Conservation (phyloP, 73 alveolate species). For the Paramecium bursaria region DNA sequence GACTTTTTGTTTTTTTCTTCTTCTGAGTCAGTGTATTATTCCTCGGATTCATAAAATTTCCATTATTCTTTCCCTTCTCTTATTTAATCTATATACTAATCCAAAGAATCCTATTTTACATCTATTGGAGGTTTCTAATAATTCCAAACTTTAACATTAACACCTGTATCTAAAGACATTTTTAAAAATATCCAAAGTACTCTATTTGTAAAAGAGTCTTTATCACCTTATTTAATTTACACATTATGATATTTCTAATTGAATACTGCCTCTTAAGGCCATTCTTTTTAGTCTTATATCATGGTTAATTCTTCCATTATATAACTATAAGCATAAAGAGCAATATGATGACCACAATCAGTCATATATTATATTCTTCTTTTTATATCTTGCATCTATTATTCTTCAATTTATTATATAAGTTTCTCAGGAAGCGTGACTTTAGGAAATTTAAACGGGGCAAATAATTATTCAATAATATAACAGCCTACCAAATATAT, state of each 20-base stretch:
- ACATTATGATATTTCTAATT: conserved; percentile 33
- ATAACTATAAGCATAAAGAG: conserved; percentile 26
- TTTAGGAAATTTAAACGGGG: conserved; percentile 24
- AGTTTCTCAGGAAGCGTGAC: neutral
- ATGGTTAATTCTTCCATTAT: conserved; percentile 39
- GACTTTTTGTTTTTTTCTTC: too few species aligned
- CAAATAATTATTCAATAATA: neutral
- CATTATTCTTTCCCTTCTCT: neutral
- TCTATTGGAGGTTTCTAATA: conserved; percentile 2
- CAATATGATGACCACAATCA: conserved; percentile 54
- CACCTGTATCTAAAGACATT: conserved; percentile 35
- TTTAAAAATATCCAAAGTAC: conserved; percentile 8
- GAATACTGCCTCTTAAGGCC: conserved; percentile 37
- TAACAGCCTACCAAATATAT: conserved; percentile 22
- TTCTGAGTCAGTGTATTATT: too few species aligned
- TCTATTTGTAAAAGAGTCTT: conserved; percentile 36
- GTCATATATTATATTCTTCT: conserved; percentile 18
- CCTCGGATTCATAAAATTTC: too few species aligned
- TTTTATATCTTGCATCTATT: conserved; percentile 29
- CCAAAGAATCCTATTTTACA: conserved; percentile 1
- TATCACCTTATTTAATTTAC: conserved; percentile 23
- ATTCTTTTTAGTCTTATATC: neutral
- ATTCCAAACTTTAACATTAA: conserved; percentile 17
- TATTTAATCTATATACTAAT: neutral
- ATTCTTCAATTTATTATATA: conserved; percentile 12